Percentiles rank a stretch among this genome's conserved stretches.
phyloP scores from a whole-genome alignment of 2,329 filamentous ascomycete genomes.

The Dactylellina parvicollis region DNA sequence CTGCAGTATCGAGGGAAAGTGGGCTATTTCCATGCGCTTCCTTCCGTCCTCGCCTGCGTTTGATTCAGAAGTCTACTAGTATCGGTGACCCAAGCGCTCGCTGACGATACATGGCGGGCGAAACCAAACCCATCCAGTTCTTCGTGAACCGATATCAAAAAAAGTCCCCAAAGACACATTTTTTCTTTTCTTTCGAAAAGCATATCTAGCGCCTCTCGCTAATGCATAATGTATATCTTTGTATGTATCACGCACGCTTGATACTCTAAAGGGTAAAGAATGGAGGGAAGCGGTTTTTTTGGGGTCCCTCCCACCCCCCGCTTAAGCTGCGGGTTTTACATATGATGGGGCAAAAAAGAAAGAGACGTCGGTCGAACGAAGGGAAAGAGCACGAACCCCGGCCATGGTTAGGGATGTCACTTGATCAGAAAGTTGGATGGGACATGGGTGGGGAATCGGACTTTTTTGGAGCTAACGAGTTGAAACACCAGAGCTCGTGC shows the following conservation, averaged over 20 bases:
- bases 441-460: conserved; percentile 39
- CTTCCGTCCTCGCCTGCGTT: no score
- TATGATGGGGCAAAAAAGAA: conserved; percentile 10
- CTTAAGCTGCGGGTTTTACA: conserved; percentile 39
- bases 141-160: no score
- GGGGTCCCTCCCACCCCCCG: no score
- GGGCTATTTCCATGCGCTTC: no score
- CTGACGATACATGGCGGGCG: no score
- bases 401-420: conserved; percentile 48
- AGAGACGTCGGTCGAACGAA: neutral
- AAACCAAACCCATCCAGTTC: no score
- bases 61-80: no score
- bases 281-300: conserved; percentile 36
- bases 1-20: conserved; percentile 10
- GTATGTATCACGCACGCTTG: conserved; percentile 53
- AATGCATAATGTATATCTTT: conserved; percentile 39
- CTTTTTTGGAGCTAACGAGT: conserved; percentile 3
- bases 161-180: no score
- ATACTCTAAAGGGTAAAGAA: conserved; percentile 54
- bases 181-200: neutral
- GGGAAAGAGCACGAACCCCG: conserved; percentile 17
- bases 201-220: conserved; percentile 38
- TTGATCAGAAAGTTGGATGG: conserved; percentile 48
- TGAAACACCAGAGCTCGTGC: conserved; percentile 25
- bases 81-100: no score